Evolutionary conservation across 2,329 filamentous ascomycete genomes (phyloP), one percentile per base, ranked within the genome.

Genomic region (Scedosporium minutisporum): DNA sequence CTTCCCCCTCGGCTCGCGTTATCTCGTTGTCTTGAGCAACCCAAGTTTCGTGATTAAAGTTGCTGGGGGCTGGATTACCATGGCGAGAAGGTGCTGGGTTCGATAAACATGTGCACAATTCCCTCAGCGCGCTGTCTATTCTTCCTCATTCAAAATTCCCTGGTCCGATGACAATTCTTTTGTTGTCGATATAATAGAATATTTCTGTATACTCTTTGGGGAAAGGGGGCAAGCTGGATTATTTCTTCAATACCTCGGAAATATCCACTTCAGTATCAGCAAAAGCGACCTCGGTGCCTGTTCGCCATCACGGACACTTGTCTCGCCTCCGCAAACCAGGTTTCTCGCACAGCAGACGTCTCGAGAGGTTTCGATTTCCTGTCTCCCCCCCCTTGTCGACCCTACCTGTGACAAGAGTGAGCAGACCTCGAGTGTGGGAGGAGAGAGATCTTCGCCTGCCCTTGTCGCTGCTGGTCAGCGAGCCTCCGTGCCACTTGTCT

Each of bases 311-410:
- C 38, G 41, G 38, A 27, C 38, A 6, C n/a, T 27, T 48, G 42
- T 53, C 44, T 53, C 48, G 44, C 25, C 59, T 51, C 18, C 6
- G 23, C 18, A 27, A 55, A 51, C 59, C 59, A 51, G 59, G 42
- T 61, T 61, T 51, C 59, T 61, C 42, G 29, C 53, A 61, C 59
- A n/a, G 10, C 27, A 38, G 59, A 61, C 59, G 59, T 61, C 59
- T 61, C 59, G 16, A 61, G 23, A 55, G 51, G 18, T 55, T 23
- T 55, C 51, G 51, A 55, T 14, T 23, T 23, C 51, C 23, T 23
- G 51, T 14, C 6, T 23, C 23, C 51, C 51, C 44, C 25, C 42
- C 16, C 12, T 44, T 16, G 10, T 25, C 14, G 42, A 42, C 44
- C 59, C 44, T 18, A 27, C 18, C 10, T 33, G 44, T 53, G 25